phyloP scores from a whole-genome alignment of 192 early-diverging fungal genomes.

The Mortierella claussenii region DNA sequence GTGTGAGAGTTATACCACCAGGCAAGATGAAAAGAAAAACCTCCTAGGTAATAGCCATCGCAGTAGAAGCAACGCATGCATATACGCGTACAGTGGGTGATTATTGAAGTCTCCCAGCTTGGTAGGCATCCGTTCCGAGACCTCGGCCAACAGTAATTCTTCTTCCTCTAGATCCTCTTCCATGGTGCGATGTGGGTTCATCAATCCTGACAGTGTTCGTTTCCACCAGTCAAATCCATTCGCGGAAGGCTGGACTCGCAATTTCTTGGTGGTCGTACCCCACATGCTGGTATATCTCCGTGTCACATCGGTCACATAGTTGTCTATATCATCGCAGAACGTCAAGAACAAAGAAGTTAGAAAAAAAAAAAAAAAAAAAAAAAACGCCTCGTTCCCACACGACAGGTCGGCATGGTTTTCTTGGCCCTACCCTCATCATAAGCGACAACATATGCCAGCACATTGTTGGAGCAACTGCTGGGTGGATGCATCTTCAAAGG shows the following conservation, averaged over 20 bases:
- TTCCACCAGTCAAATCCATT: conserved; percentile 58
- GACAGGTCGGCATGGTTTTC: background rate
- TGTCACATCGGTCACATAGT: conserved; percentile 73
- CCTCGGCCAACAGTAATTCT: conserved; percentile 53
- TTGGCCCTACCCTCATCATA: conserved; percentile 56
- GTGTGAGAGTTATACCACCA: too few relatives aligned
- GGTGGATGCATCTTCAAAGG: conserved; percentile 67
- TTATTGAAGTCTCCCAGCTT: conserved; percentile 81
- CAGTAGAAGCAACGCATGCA: conserved; percentile 73
- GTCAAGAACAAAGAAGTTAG: too few relatives aligned
- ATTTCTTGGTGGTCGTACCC: conserved; percentile 61
- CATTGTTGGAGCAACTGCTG: conserved; percentile 50
- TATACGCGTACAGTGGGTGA: conserved; percentile 77
- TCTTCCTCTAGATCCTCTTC: conserved; percentile 60
- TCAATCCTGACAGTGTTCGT: conserved; percentile 34
- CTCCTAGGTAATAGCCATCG: background rate
- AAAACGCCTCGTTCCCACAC: too few relatives aligned
- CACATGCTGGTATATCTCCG: conserved; percentile 69
- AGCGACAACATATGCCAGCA: conserved; percentile 73
- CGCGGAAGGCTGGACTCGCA: conserved; percentile 51
- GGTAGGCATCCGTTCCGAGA: conserved; percentile 79
- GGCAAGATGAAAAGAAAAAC: too few relatives aligned
- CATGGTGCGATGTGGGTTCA: conserved; percentile 13
- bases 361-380: too few relatives aligned
- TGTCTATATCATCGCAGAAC: too few relatives aligned